A percentile compares a stretch with the other conserved stretches of the same genome.
Evolutionary conservation across 1,284 basidiomycete genomes (phyloP).

Genomic region (Ustilago curta): DNA sequence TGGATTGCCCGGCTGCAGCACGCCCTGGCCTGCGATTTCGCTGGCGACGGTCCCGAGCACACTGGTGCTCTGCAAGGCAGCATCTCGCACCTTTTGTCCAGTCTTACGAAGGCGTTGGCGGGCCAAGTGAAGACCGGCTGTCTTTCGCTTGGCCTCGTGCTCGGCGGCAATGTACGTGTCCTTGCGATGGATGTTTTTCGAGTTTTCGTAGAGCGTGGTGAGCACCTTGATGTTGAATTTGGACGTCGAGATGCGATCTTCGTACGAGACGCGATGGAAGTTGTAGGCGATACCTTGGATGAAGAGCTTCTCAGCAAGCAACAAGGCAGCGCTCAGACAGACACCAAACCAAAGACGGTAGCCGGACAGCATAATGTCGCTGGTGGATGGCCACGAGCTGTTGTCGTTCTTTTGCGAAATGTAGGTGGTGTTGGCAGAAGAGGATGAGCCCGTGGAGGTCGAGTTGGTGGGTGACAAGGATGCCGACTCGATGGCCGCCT

Average conservation of each 20-base stretch:
- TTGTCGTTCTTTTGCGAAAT: constrained; percentile 13
- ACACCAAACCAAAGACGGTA: constrained; percentile 75
- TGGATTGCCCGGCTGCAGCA: constrained; percentile 77
- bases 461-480: constrained; percentile 45
- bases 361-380: constrained; percentile 68
- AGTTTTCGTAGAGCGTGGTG: constrained; percentile 80
- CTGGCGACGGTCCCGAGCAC: constrained; percentile 72
- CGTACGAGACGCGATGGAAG: constrained; percentile 89
- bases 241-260: constrained; percentile 85
- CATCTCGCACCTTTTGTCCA: constrained; percentile 43
- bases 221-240: constrained; percentile 82
- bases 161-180: constrained; percentile 51
- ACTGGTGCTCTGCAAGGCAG: constrained; percentile 71
- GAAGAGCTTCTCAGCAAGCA: constrained; percentile 84
- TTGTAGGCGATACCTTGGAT: constrained; percentile 78
- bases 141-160: constrained; percentile 50
- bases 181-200: constrained; percentile 71
- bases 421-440: constrained; percentile 28
- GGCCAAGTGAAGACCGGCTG: constrained; percentile 35
- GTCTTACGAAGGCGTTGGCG: constrained; percentile 39
- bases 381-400: constrained; percentile 59
- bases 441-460: constrained; percentile 28
- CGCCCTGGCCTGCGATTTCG: constrained; percentile 72
- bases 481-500: constrained; percentile 30
- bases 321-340: constrained; percentile 78